Percentiles rank a stretch among this genome's conserved stretches.
Conservation (phyloP, 768 basidiomycete genomes). For the Chiua virens region DNA sequence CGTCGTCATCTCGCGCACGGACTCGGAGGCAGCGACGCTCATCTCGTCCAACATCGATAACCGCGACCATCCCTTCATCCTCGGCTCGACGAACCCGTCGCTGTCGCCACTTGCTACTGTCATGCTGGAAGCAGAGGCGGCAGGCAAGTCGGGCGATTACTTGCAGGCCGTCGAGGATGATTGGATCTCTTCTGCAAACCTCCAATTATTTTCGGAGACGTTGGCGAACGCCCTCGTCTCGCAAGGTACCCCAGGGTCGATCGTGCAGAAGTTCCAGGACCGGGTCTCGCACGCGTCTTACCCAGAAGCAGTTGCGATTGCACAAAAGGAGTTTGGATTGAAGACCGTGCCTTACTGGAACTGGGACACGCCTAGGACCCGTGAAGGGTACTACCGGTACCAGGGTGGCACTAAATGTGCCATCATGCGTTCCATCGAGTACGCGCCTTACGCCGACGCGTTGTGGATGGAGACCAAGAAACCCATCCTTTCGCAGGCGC, state of each 20-base stretch:
- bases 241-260: constrained; percentile 50
- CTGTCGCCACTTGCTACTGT: constrained; percentile 70
- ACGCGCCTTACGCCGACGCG: constrained; percentile 90
- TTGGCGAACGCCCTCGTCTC: constrained; percentile 66
- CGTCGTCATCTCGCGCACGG: constrained; percentile 89
- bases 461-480: constrained; percentile 98
- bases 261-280: constrained; percentile 60
- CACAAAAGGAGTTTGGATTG: constrained; percentile 76
- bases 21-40: constrained; percentile 96
- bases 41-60: constrained; percentile 96
- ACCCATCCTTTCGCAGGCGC: constrained; percentile 89
- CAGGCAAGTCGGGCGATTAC: constrained; percentile 74
- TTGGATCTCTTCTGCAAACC: constrained; percentile 77
- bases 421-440: constrained; percentile 87
- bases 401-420: constrained; percentile 96
- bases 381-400: constrained; percentile 97
- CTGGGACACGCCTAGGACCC: constrained; percentile 92
- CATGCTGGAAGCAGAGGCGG: constrained; percentile 82
- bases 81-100: constrained; percentile 80
- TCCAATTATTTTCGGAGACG: constrained; percentile 74
- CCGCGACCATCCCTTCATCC: constrained; percentile 97
- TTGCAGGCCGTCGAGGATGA: constrained; percentile 88
- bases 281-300: constrained; percentile 70
- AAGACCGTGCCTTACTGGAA: constrained; percentile 82
- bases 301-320: constrained; percentile 67